Evolutionary conservation across 768 basidiomycete species (phyloP), one percentile per base, ranked within the genome.

Genomic region (Boletus sensibilis): DNA sequence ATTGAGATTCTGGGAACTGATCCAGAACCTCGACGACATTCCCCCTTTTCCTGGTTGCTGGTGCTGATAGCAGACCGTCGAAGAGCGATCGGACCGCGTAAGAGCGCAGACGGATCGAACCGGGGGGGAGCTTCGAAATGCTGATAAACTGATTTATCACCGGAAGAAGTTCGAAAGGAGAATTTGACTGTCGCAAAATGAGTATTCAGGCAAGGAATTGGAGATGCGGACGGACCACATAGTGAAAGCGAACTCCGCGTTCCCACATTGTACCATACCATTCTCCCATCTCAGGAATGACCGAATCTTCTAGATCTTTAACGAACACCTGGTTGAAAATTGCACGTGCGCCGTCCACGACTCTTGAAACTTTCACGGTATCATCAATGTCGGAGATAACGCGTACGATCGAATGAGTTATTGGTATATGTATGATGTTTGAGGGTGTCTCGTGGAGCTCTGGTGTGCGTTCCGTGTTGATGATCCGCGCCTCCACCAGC

Each of bases 381-480:
- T 98, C 95, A 66, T 98, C 95, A 41, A 98, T 88, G 64, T 98
- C 95, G 9, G 93, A 95, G 14, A 98, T 87, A 52, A 96, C 82
- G 18, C 92, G 85, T 14, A 95, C 72, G 2, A 81, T 80, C 3
- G 82, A 80, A 63, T 85, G 75, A 0, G 87, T 82, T 35, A 92
- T 77, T 7, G 83, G 75, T 20, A 82, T 72, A 13, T 72, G 71
- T 5, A 78, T 52, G 50, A 37, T 37, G 14, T 25, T 60, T 27
- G 52, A 53, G 38, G 69, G 64, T 4, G 70, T 68, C 18, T 71
- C 66, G 12, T 78, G 78, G 11, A 82, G 70, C 18, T 65, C 64
- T 12, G 74, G 66, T n/a, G 73, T 55, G 7, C 86, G 72, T 51
- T 84, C 79, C 21, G 45, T 41, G 21, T 59, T 59, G 16, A 63